Evolutionary conservation across 139 green algal genomes (phyloP), one percentile per base, ranked within the genome.

Genomic region (Chlamydomonas incerta): DNA sequence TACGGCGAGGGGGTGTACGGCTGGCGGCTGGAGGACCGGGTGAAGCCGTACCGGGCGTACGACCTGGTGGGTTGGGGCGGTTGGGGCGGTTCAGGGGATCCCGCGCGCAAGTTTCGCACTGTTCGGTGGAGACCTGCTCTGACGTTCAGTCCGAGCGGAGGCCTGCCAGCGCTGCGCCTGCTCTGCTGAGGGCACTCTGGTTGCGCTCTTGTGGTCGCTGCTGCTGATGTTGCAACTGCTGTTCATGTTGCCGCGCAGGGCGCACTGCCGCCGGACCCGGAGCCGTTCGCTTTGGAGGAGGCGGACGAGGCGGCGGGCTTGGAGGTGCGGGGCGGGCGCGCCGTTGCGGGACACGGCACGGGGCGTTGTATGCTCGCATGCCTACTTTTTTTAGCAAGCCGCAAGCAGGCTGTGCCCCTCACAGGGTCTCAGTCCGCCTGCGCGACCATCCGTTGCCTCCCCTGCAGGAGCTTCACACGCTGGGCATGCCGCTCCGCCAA

Each of bases 41-140:
- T 86, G 13, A 79, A 79, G 80, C 80, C 80, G 52, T 86, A 86
- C 80, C 41, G 68, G 66, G 52, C 52, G 37, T 86, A 80, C 69
- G 68, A 77, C 28, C 37, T 80, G 68, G 80, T 86, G 31, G 62
- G 80, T 4, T 2, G 26, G 47, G 41, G 15, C 34, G 3, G 9
- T 28, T 34, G n/a, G n/a, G n/a, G n/a, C n/a, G n/a, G n/a, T n/a
- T n/a, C n/a, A n/a, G n/a, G n/a, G n/a, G n/a, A n/a, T n/a, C n/a
- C n/a, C n/a, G n/a, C n/a, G n/a, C n/a, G n/a, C n/a, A n/a, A n/a
- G n/a, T n/a, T n/a, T n/a, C n/a, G n/a, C n/a, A n/a, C n/a, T n/a
- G n/a, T n/a, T n/a, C n/a, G n/a, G n/a, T n/a, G n/a, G n/a, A n/a
- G n/a, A n/a, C n/a, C n/a, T n/a, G n/a, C n/a, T n/a, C n/a, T n/a